Percentiles rank a stretch among this genome's conserved stretches.
Conservation (phyloP, 2,329 filamentous ascomycete genomes). For the Colletotrichum tanaceti region DNA sequence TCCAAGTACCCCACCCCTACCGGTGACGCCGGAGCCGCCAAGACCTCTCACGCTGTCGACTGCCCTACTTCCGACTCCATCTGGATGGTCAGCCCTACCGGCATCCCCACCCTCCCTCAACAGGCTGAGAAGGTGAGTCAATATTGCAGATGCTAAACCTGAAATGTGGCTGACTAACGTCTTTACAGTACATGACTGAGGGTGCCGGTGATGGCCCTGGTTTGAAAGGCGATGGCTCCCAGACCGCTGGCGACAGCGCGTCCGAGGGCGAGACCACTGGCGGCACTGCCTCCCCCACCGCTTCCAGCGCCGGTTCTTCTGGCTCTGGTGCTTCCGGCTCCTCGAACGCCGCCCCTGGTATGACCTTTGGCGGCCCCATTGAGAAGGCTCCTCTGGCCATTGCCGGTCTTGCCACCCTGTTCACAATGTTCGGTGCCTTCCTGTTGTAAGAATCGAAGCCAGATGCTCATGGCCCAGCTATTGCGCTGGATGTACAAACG, state of each 20-base stretch:
- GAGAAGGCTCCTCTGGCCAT: conserved; percentile 50
- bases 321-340: conserved; percentile 47
- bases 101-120: conserved; percentile 64
- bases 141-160: background rate
- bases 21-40: conserved; percentile 61
- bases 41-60: conserved; percentile 57
- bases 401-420: conserved; percentile 50
- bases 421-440: conserved; percentile 54
- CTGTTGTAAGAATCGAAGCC: conserved; percentile 50
- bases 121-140: conserved; percentile 53
- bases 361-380: conserved; percentile 42
- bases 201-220: conserved; percentile 67
- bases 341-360: conserved; percentile 48
- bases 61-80: conserved; percentile 62
- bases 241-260: conserved; percentile 58
- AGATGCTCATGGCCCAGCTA: conserved; percentile 8
- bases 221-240: conserved; percentile 64
- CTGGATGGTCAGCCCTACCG: conserved; percentile 64
- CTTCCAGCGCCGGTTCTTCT: conserved; percentile 49
- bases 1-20: conserved; percentile 62
- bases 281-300: conserved; percentile 52
- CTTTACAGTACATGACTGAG: conserved; percentile 59
- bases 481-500: conserved; percentile 38
- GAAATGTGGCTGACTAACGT: background rate
- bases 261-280: conserved; percentile 57